phyloP scores from a whole-genome alignment of 495 filamentous ascomycete genomes.

The Penicillium mononematosum region DNA sequence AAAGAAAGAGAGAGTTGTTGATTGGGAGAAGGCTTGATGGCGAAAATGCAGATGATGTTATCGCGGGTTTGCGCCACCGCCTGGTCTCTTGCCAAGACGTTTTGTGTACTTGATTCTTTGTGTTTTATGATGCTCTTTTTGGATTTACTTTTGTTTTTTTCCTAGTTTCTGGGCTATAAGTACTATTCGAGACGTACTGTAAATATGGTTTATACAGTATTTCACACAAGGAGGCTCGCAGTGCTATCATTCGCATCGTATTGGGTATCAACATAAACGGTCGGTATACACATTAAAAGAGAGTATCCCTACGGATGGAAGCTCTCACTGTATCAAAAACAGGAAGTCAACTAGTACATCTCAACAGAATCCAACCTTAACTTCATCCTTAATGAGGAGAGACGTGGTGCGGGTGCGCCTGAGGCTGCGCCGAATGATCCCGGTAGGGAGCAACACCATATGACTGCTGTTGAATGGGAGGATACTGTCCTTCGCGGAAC shows the following conservation, averaged over 20 bases:
- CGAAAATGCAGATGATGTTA: constrained; percentile 12
- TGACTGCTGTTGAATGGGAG: constrained; percentile 5
- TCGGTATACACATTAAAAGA: constrained; percentile 1
- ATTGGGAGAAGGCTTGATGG: background rate
- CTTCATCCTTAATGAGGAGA: background rate
- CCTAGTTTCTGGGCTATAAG: background rate
- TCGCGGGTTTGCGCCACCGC: constrained; percentile 23
- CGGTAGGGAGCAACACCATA: background rate
- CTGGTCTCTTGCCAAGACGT: constrained; percentile 22
- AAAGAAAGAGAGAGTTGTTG: background rate
- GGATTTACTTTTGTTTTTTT: background rate
- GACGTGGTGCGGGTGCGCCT: background rate
- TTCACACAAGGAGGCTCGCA: background rate
- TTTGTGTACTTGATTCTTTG: background rate
- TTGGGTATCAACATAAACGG: constrained; percentile 6
- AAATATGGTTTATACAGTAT: background rate
- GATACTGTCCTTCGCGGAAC: background rate
- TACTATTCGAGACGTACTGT: background rate
- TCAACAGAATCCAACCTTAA: background rate
- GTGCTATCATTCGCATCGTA: background rate
- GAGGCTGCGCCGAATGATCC: constrained; percentile 6
- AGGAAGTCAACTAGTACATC: background rate
- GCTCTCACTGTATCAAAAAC: background rate
- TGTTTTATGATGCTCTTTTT: background rate
- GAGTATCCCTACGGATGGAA: background rate